Evolutionary conservation across 176 grass and related monocot species (phyloP), one percentile per base, ranked within the genome.

Genomic region (Secale cereale): DNA sequence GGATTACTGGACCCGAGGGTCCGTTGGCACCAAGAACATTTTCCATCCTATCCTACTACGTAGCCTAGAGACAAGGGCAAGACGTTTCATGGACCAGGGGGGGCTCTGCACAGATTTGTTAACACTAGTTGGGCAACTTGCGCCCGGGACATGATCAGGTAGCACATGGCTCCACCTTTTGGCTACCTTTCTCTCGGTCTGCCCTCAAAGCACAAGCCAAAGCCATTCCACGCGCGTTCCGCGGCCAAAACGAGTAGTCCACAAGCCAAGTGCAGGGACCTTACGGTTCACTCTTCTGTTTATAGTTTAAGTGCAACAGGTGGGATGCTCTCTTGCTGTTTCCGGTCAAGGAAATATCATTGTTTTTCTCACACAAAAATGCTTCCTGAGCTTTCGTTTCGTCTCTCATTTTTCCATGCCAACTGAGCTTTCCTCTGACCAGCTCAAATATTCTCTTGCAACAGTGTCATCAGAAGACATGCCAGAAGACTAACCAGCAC

Each of bases 51-150:
- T 50, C 48, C 48, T 52, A 75, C 79, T n/a, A n/a, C n/a, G n/a
- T n/a, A n/a, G n/a, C 88, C 84, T 79, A 19, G 69, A 87, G 87
- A 74, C 45, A 9, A 83, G 80, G 80, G 88, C 45, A 87, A 22
- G 26, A 36, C 66, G 84, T 83, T 12, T 13, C 80, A 36, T 87
- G 80, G 80, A 90, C 66, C 84, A 86, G 27, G 6, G 48, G 46
- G 62, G 59, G 78, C 54, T 66, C 73, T 57, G 45, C 79, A 56
- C 79, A 6, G 31, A 35, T 78, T 76, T 74, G 35, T 59, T 78
- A 17, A 8, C 48, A 27, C 56, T 30, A 10, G 64, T 60, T 56
- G 30, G 45, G 25, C 86, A 66, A 67, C 70, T 76, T 76, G 73
- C 30, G 40, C 40, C 32, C 26, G 8, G 41, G 41, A 5, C 41